Percentiles rank a stretch among this genome's conserved stretches.
These are phyloP conservation scores for Zygosaccharomyces bailii DNA, from an alignment of 805 yeast species.

Conservation along the genomic window DNA sequence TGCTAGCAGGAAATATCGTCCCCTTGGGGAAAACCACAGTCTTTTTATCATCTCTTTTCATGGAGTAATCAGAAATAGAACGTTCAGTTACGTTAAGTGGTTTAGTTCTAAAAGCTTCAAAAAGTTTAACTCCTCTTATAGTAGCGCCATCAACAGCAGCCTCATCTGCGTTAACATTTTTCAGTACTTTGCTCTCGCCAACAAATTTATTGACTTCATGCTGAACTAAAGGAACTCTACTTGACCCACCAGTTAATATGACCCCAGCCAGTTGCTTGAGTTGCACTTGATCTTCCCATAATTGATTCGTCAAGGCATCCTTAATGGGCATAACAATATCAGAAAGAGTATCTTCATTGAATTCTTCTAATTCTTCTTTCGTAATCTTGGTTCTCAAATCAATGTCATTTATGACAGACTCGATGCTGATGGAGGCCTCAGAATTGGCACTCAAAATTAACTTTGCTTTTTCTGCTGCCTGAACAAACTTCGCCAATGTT, in stretches of 20 bases:
- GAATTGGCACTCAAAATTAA: conserved; percentile 80
- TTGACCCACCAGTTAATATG: conserved; percentile 84
- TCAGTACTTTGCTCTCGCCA: conserved; percentile 62
- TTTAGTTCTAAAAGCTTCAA: conserved; percentile 63
- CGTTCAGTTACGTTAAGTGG: conserved; percentile 55
- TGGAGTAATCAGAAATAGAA: conserved; percentile 47
- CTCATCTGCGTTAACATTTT: conserved; percentile 93
- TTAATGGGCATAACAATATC: conserved; percentile 54
- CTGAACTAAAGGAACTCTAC: conserved; percentile 86
- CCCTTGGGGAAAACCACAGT: conserved; percentile 48
- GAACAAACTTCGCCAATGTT: conserved; percentile 64
- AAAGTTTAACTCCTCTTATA: conserved; percentile 71
- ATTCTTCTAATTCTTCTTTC: conserved; percentile 74
- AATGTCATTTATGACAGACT: conserved; percentile 64
- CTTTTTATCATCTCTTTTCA: conserved; percentile 33
- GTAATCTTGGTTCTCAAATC: conserved; percentile 69
- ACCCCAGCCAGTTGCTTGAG: conserved; percentile 54
- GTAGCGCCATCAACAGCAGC: conserved; percentile 88
- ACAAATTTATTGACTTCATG: conserved; percentile 50
- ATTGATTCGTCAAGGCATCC: conserved; percentile 44
- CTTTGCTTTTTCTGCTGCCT: conserved; percentile 87
- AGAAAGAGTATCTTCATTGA: conserved; percentile 41
- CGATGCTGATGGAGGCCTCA: conserved; percentile 75
- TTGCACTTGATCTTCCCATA: conserved; percentile 26
- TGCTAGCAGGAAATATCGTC: conserved; percentile 35